Percentiles rank a stretch among this genome's conserved stretches.
These are phyloP conservation scores for Aspergillus brasiliensis DNA, from an alignment of 2,329 filamentous ascomycete species.

Conservation along the genomic window DNA sequence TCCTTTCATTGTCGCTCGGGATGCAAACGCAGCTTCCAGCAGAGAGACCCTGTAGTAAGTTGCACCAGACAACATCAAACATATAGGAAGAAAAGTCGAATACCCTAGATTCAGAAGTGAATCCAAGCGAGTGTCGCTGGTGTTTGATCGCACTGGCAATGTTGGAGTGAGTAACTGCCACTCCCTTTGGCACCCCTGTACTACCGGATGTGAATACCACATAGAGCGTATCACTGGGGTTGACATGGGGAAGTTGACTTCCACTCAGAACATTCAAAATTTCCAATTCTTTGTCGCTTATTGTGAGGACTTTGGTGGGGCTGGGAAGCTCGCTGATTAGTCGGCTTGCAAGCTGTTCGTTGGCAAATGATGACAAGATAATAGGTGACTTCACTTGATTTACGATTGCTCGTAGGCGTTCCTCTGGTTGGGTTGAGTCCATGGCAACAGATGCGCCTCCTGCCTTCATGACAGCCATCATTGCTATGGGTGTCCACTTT, in stretches of 20 bases:
- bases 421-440: neutral
- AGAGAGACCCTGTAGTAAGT: neutral
- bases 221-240: neutral
- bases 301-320: neutral
- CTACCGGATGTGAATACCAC: neutral
- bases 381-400: neutral
- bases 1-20: neutral
- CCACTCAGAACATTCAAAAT: neutral
- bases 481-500: neutral
- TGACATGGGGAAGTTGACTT: neutral
- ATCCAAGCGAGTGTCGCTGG: neutral
- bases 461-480: neutral
- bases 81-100: neutral
- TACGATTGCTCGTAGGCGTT: neutral
- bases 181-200: neutral
- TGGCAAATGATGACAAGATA: neutral
- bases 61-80: neutral
- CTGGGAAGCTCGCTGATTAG: neutral
- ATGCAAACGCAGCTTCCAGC: neutral
- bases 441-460: neutral
- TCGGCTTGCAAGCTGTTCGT: neutral
- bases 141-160: neutral
- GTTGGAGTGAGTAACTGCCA: neutral
- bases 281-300: too few relatives aligned
- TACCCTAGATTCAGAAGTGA: neutral